Base-by-base conservation (phyloP, 1,139 yeast genomes). In the Debaryomyces subglobosus region DNA sequence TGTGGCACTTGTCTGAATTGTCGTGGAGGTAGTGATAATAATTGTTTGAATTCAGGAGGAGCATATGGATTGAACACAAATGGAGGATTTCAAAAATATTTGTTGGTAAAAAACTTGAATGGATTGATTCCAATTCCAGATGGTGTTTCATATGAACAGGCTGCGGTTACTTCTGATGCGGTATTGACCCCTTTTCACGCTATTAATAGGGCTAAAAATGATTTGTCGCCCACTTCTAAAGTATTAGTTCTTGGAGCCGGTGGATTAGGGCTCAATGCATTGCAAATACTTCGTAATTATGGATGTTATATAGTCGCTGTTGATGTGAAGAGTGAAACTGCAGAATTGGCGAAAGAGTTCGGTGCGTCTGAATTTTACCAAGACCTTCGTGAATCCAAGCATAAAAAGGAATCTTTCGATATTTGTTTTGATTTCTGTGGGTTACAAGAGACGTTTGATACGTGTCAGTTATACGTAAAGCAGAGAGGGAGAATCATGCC, bases 161-260 rank as follows among this genome's bases (percentile, higher is more conserved):
- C 84, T 0, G 83, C 84, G 0, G 77, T 75, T 6, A 68, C 81
- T 12, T 71, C 77, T 51, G 78, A 79, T 54, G 77, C 82, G 1
- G 78, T 78, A 1, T 65, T 79, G 52, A 79, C 83, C 1, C 82
- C 83, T 5, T 77, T 66, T 60, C 82, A 78, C 55, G 81, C 82
- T 4, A 67, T 78, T 43, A 70, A 66, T 47, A 74, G 72, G 53
- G 77, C 74, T 4, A 66, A 60, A 42, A 57, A 60, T 20, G 47
- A 54, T 9, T 58, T 76, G 39, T 56, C 61, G 23, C 78, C 81
- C 12, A 63, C 71, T 4, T 52, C 69, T 9, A 75, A 70, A 52
- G 77, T 78, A 3, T 64, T 78, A 46, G 67, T 78, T 5, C 59
- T 77, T 45, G 84, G 84, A 1, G 61, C 76, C 39, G 83, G 84